Percentiles rank a stretch among this genome's conserved stretches.
Conservation (phyloP, 257 asterid genomes). For the Solanum rostratum region DNA sequence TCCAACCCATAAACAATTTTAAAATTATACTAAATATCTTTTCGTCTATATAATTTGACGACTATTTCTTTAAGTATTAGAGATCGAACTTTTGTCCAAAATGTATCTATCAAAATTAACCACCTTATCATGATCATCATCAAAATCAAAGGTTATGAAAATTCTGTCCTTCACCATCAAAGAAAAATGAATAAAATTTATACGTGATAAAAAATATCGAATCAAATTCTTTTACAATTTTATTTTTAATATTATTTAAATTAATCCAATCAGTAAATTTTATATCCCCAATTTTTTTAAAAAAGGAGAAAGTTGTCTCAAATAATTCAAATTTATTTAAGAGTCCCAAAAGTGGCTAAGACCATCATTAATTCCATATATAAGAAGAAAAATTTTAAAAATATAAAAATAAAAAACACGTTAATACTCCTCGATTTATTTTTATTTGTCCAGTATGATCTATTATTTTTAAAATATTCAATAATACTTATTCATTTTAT, state of each 20-base stretch:
- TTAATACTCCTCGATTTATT: not conserved
- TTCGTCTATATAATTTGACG: not conserved
- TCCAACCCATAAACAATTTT: not conserved
- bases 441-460: too few relatives aligned
- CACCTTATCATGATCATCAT: not conserved
- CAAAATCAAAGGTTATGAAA: not conserved
- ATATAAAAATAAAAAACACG: not conserved
- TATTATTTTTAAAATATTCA: too few relatives aligned
- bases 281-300: too few relatives aligned
- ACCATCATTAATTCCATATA: not conserved
- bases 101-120: not conserved
- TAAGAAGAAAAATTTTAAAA: not conserved
- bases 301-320: not conserved
- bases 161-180: not conserved
- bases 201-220: not conserved
- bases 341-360: not conserved
- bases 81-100: not conserved
- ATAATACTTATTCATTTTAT: too few relatives aligned
- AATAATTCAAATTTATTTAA: not conserved
- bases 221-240: too few relatives aligned
- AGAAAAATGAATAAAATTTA: not conserved
- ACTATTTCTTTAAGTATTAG: not conserved
- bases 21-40: not conserved
- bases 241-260: not conserved
- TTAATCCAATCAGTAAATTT: not conserved